Base-by-base conservation (phyloP, 306 rosid genomes). In the Cucurbita maxima region DNA sequence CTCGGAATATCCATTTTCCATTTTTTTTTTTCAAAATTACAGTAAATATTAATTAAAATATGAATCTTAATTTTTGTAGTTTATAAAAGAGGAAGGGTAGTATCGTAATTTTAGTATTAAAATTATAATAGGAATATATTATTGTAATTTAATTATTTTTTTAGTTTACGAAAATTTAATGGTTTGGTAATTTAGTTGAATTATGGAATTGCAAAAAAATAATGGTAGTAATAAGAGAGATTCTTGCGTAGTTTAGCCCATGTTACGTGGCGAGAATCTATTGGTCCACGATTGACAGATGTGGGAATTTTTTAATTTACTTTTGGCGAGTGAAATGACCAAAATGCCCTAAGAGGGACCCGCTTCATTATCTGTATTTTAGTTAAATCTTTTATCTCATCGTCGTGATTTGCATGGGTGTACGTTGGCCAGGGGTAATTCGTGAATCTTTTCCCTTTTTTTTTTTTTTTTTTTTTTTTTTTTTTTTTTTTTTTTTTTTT, bases 401-500 rank as follows among this genome's bases (percentile, higher is more conserved):
- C 48, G 38, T 62, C 69, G 69, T 62, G 71, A 64, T 64, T 14
- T 45, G 73, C 56, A 68, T 68, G 55, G 54, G 73, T 45, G 41
- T 57, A 68, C 56, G 73, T 68, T 47, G 73, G 73, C 11, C n/a
- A 64, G 71, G 36, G 71, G 36, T 52, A 64, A 10, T 64, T 64
- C 22, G 52, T 43, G 53, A 64, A 64, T 64, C n/a, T 64, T 43
- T 14, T n/a, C 3, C 0, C 10, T 5, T 41, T 63, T 5, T 62
- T 6, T 22, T 1, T 11, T 20, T 11, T 55, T n/a, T n/a, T n/a
- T n/a, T n/a, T n/a, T n/a, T n/a, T n/a, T n/a, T n/a, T n/a, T n/a
- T n/a, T n/a, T n/a, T n/a, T n/a, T n/a, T n/a, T n/a, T n/a, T n/a
- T n/a, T n/a, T n/a, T n/a, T n/a, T n/a, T n/a, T n/a, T n/a, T n/a